Base-by-base conservation (phyloP, 345 rosid genomes). In the Eucalyptus albens region DNA sequence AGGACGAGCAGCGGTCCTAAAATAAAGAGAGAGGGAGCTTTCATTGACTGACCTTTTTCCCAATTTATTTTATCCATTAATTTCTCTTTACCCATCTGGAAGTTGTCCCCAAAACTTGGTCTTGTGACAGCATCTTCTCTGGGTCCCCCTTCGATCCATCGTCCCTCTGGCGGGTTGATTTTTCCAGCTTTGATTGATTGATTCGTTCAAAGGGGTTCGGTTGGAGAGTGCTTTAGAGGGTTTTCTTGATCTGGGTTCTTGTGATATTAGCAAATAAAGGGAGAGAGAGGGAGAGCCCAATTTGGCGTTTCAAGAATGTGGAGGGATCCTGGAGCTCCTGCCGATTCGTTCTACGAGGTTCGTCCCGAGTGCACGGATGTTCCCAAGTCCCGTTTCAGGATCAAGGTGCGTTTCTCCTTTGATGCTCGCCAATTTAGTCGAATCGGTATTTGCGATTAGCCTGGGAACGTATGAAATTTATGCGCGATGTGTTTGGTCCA, bases 291-390 rank as follows among this genome's bases (percentile, higher is more conserved):
- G 60, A 37, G 67, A 88, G 11, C 26, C 47, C 53, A 40, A 50
- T 69, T 65, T 77, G 89, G 89, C 47, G 77, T 82, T 51, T 40
- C 87, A 21, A 89, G 60, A 89, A 98, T 98, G 99, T 95, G 98
- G 98, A 92, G 88, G 82, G 90, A 90, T 50, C 83, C 91, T 15
- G 94, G 95, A 81, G 95, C 93, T 85, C 96, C 98, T 85, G 97
- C 97, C 80, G 99, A 98, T 94, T 94, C 97, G 91, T 98, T 95
- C 90, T 98, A 98, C 86, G 92, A 93, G 96, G 96, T 98, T 92
- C 96, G 99, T 40, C 97, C 99, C 83, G 99, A 98, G 85, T 97
- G 99, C 93, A 94, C 95, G 60, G 98, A 98, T 93, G 99, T 96
- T 87, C 99, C 99, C 81, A 96, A 94, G 90, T 92, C 97, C 92